These are phyloP conservation scores for Pluteus cervinus DNA, from an alignment of 768 basidiomycete species.

Conservation along the genomic window DNA sequence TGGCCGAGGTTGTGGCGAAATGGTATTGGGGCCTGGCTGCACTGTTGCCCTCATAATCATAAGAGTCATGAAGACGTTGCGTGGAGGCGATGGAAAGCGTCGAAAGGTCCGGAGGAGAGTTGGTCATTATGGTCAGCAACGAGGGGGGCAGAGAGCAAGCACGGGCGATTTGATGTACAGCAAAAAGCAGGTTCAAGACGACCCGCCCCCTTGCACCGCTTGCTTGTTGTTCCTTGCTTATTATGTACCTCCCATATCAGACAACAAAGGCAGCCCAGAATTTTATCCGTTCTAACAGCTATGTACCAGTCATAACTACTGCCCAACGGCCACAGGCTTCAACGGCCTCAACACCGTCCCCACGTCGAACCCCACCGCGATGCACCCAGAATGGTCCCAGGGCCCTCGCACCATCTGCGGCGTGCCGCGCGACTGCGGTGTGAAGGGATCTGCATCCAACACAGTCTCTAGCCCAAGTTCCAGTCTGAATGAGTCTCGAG, in stretches of 20 bases:
- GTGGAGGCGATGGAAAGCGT: constrained; percentile 68
- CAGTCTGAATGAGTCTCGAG: neutral
- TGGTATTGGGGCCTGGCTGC: constrained; percentile 59
- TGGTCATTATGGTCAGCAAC: constrained; percentile 59
- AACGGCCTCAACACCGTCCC: constrained; percentile 39
- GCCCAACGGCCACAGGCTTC: constrained; percentile 35
- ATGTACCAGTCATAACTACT: constrained; percentile 7
- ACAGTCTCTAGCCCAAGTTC: neutral
- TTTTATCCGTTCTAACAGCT: constrained; percentile 5
- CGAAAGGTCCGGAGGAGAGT: constrained; percentile 75
- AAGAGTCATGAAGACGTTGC: constrained; percentile 82
- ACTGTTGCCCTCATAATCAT: constrained; percentile 70
- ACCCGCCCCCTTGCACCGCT: constrained; percentile 17
- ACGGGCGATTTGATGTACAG: too few relatives aligned
- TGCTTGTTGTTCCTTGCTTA: constrained; percentile 28
- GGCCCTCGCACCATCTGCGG: constrained; percentile 37
- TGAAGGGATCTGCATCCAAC: neutral
- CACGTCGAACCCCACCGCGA: constrained; percentile 37
- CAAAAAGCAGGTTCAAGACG: constrained; percentile 19
- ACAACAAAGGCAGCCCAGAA: neutral
- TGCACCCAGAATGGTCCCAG: constrained; percentile 51
- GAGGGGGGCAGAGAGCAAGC: constrained; percentile 22
- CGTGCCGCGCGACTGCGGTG: too few relatives aligned
- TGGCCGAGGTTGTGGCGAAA: constrained; percentile 55
- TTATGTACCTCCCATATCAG: constrained; percentile 1